phyloP scores from a whole-genome alignment of 2,329 filamentous ascomycete species.

The Eurotiales sp. region DNA sequence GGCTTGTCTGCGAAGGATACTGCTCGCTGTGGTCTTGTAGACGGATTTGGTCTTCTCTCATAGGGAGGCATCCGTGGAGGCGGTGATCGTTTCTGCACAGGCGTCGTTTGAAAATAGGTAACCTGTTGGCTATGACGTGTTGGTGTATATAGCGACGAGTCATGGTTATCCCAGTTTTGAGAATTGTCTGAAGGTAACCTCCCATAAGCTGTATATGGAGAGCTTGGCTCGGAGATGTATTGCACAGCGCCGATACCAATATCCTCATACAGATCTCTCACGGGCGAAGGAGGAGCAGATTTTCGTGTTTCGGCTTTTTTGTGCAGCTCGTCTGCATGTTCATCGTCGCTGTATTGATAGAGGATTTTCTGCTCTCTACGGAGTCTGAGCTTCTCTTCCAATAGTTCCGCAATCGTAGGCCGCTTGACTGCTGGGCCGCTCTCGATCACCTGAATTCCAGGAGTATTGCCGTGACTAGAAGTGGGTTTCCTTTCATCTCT shows the following conservation, averaged over 20 bases:
- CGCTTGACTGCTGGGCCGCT: neutral
- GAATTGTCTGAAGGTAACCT: neutral
- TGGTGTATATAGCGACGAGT: neutral
- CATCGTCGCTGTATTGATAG: neutral
- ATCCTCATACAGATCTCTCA: neutral
- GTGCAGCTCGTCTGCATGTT: neutral
- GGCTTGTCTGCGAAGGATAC: slow-evolving; percentile 13
- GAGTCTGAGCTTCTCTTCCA: slow-evolving; percentile 32
- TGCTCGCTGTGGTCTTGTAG: slow-evolving; percentile 8
- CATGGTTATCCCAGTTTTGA: slow-evolving; percentile 2
- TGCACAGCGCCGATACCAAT: neutral
- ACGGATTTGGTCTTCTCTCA: neutral
- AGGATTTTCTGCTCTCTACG: slow-evolving; percentile 22
- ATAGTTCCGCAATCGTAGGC: slow-evolving; percentile 27
- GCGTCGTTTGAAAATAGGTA: neutral
- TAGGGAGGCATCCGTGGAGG: neutral
- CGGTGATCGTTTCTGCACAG: neutral
- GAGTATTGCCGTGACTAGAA: neutral
- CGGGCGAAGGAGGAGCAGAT: neutral
- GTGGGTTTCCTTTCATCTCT: neutral
- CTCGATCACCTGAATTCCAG: neutral
- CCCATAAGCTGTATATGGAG: neutral
- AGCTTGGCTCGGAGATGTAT: slow-evolving; percentile 8
- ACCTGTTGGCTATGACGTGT: neutral
- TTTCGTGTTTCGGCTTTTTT: neutral